Evolutionary conservation across 2,329 filamentous ascomycete genomes (phyloP).

Genomic region (Diplodia sapinea): DNA sequence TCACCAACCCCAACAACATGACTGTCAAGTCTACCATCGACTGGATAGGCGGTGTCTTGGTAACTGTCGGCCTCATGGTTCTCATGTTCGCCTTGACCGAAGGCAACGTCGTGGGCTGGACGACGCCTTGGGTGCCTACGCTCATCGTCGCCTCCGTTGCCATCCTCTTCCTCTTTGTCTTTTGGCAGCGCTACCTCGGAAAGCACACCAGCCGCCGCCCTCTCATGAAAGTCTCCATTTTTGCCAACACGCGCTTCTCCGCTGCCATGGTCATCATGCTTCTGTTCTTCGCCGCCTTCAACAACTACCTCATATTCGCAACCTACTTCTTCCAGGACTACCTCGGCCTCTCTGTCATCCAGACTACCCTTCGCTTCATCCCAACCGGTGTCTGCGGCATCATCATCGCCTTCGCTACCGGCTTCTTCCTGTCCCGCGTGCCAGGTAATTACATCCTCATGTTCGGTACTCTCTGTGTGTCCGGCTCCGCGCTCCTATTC

Average conservation of each 20-base stretch:
- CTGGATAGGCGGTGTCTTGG: conserved; percentile 66
- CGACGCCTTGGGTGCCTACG: conserved; percentile 62
- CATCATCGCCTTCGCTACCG: conserved; percentile 60
- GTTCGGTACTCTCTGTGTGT: conserved; percentile 61
- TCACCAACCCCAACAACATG: conserved; percentile 31
- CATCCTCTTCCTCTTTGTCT: conserved; percentile 60
- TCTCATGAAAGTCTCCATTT: conserved; percentile 68
- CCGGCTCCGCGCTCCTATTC: conserved; percentile 65
- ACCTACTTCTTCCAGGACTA: conserved; percentile 73
- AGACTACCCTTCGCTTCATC: conserved; percentile 71
- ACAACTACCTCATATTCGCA: conserved; percentile 67
- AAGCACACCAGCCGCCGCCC: conserved; percentile 56
- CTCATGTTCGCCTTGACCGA: conserved; percentile 69
- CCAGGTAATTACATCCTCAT: conserved; percentile 62
- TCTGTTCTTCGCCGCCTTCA: conserved; percentile 69
- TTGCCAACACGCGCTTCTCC: conserved; percentile 62
- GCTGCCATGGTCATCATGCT: conserved; percentile 67
- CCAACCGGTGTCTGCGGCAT: conserved; percentile 66
- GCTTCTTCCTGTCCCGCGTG: conserved; percentile 61
- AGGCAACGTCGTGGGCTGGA: conserved; percentile 70
- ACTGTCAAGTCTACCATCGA: conserved; percentile 60
- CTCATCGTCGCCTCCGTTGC: conserved; percentile 63
- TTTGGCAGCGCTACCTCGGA: conserved; percentile 65
- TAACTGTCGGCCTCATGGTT: conserved; percentile 64
- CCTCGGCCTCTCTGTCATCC: conserved; percentile 62